A percentile compares a stretch with the other conserved stretches of the same genome.
These are phyloP conservation scores for Magnaporthiopsis rhizophila DNA, from an alignment of 2,329 filamentous ascomycete genomes.

Conservation along the genomic window DNA sequence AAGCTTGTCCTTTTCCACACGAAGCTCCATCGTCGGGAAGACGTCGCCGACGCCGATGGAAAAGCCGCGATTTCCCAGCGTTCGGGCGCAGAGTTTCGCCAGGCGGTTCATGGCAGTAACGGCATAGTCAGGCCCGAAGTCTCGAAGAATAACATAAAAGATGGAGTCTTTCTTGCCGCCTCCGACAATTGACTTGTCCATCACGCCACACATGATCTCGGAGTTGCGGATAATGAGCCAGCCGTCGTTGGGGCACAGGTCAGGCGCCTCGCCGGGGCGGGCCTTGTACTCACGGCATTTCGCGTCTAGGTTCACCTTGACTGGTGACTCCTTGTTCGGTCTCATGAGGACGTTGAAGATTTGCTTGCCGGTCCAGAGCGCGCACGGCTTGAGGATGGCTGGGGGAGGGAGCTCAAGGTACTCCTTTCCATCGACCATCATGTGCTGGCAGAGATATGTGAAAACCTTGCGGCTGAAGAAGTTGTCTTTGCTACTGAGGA, in stretches of 20 bases:
- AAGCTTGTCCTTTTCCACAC: slow-evolving; percentile 64
- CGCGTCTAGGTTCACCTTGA: slow-evolving; percentile 86
- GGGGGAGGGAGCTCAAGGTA: slow-evolving; percentile 81
- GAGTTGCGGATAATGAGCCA: slow-evolving; percentile 94
- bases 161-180: slow-evolving; percentile 96
- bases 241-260: slow-evolving; percentile 79
- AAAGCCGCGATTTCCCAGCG: slow-evolving; percentile 84
- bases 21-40: slow-evolving; percentile 67
- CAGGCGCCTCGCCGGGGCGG: slow-evolving; percentile 48
- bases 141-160: slow-evolving; percentile 92
- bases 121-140: slow-evolving; percentile 85
- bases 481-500: slow-evolving; percentile 84
- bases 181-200: slow-evolving; percentile 98
- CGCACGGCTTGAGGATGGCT: slow-evolving; percentile 74
- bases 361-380: slow-evolving; percentile 92
- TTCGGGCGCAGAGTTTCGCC: slow-evolving; percentile 81
- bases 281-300: slow-evolving; percentile 75
- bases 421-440: slow-evolving; percentile 68
- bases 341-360: slow-evolving; percentile 79
- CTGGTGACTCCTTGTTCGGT: slow-evolving; percentile 74
- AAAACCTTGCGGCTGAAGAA: slow-evolving; percentile 89
- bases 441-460: slow-evolving; percentile 83
- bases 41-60: slow-evolving; percentile 96
- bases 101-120: slow-evolving; percentile 90
- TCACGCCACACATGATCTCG: slow-evolving; percentile 91